Evolutionary conservation across 257 asterid genomes (phyloP), one percentile per base, ranked within the genome.

Genomic region (Knoxia roxburghii): DNA sequence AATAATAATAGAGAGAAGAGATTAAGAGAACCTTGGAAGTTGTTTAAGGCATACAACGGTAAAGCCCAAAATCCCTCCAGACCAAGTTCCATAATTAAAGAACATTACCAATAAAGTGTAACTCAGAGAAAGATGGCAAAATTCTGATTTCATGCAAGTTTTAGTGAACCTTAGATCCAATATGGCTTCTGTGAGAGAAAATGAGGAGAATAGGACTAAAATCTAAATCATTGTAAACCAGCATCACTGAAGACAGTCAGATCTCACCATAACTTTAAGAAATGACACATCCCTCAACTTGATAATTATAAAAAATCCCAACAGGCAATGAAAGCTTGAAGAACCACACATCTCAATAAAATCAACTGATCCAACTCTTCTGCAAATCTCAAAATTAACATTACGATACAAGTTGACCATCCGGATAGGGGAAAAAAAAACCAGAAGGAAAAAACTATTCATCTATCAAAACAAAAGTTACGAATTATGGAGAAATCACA

Each of bases 401-500:
- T 49, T 66, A 8, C 54, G 26, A 61, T 24, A 21, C 54, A 57
- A 7, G 43, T 56, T 51, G 11, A 63, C 26, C 50, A 39, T n/a
- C 43, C 23, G 37, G 39, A 58, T 30, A 59, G 41, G 41, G n/a
- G n/a, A 9, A 20, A 20, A 33, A 32, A 26, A 55, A 37, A 64
- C 35, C 59, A 65, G 67, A 23, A 18, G 29, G 33, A 59, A 51
- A n/a, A n/a, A n/a, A 62, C 69, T 65, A 59, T 59, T 75, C 51
- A 68, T 51, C 41, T 24, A 45, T 63, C 39, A 37, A 67, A 70
- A 32, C 40, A 67, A 61, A 70, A 50, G 64, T 61, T 69, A 71
- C 76, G 64, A 66, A 54, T 24, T 29, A 75, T 70, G 76, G 69
- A 61, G 45, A 75, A 80, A 26, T 48, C 65, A 41, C 64, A 72